A percentile compares a stretch with the other conserved stretches of the same genome.
Evolutionary conservation across 2,329 filamentous ascomycete genomes (phyloP).

Genomic region (Sporothrix protearum): DNA sequence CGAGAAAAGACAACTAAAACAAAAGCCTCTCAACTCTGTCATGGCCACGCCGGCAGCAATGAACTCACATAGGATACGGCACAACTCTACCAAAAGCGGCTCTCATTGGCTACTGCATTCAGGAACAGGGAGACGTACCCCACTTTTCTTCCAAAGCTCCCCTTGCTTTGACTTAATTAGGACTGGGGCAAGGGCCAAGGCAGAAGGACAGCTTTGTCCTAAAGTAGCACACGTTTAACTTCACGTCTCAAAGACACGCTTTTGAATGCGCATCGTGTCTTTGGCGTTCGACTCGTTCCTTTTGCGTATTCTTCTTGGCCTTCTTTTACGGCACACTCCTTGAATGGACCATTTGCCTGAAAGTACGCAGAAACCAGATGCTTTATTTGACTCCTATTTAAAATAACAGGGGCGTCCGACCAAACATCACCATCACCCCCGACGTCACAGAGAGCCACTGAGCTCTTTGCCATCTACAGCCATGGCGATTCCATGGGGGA

Average conservation of each 20-base stretch:
- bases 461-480: neutral
- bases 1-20: neutral
- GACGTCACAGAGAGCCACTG: neutral
- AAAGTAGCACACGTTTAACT: neutral
- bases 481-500: conserved; percentile 46
- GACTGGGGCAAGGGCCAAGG: neutral
- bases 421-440: neutral
- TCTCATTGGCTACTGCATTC: neutral
- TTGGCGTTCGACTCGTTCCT: neutral
- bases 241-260: conserved; percentile 5
- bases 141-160: neutral
- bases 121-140: conserved; percentile 9
- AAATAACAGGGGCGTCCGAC: neutral
- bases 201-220: conserved; percentile 15
- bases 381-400: neutral
- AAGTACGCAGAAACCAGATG: neutral
- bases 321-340: neutral
- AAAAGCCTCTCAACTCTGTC: neutral
- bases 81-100: neutral
- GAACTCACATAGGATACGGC: neutral
- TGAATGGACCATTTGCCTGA: neutral
- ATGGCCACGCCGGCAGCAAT: neutral
- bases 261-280: neutral
- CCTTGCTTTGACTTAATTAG: neutral
- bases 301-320: neutral